Evolutionary conservation across 805 yeast species (phyloP), one percentile per base, ranked within the genome.

Genomic region (Lachancea dasiensis): DNA sequence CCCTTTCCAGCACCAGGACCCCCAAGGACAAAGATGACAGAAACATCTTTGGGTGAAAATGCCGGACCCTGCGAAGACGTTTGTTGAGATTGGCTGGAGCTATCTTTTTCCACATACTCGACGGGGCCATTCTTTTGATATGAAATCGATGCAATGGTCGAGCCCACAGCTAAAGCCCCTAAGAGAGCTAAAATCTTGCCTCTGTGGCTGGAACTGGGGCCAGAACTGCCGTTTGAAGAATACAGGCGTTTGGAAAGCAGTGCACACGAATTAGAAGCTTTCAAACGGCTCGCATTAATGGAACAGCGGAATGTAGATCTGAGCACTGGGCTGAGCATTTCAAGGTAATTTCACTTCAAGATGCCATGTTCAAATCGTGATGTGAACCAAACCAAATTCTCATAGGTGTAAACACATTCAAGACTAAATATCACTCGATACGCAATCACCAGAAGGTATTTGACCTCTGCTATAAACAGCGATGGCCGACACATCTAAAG

Each of bases 1-100:
- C 98, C 97, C 59, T 92, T 92, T 30, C 98, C 97, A 20, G 95
- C 85, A 15, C 97, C 97, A 4, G 97, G 97, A 3, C 97, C 97
- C 30, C 98, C 98, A 22, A 90, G 74, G 14, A 90, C 96, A 60
- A 86, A 90, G 19, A 89, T 72, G 4, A 90, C 95, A 19, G 84
- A 77, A 20, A 84, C 78, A 39, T 85, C 79, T 27, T 77, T 76
- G 2, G 72, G 70, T 7, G 72, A 64, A 56, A 84, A 84, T 0
- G 81, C 77, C 21, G 61, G 53, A 8, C 34, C 26, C 14, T 18
- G 9, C n/a, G 31, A 28, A 8, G 29, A 10, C 29, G n/a, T n/a
- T n/a, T n/a, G n/a, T 22, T 11, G 25, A 22, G 25, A 9, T 10
- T 17, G 27, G 13, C 14, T 30, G n/a, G n/a, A n/a, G n/a, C 16